These are phyloP conservation scores for Lolium multiflorum DNA, from an alignment of 176 grass and related monocot species.

Conservation along the genomic window DNA sequence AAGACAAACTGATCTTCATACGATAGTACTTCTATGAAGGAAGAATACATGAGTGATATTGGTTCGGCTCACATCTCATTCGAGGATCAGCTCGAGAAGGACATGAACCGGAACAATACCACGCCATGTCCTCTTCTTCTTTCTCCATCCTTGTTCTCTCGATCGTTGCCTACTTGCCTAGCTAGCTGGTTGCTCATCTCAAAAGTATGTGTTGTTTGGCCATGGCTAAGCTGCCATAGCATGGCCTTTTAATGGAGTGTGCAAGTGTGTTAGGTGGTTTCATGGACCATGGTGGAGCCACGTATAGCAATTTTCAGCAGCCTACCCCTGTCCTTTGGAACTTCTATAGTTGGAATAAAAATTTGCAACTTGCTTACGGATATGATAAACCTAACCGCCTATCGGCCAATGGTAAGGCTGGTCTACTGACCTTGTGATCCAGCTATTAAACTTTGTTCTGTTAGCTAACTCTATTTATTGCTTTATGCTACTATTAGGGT, in stretches of 20 bases:
- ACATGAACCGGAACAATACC: constrained; percentile 71
- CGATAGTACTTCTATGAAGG: constrained; percentile 34
- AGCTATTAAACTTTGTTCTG: not conserved
- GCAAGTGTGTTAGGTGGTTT: constrained; percentile 21
- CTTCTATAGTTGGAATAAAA: constrained; percentile 12
- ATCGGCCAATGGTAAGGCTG: not conserved
- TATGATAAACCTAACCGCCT: constrained; percentile 34
- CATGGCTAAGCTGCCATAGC: constrained; percentile 18
- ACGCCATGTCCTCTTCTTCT: constrained; percentile 69
- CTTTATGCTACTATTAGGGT: constrained; percentile 26
- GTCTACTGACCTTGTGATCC: constrained; percentile 12
- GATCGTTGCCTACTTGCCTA: not conserved
- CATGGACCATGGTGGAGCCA: constrained; percentile 32
- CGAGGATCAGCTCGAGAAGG: not conserved
- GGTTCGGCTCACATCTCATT: constrained; percentile 67
- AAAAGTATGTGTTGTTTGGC: not conserved
- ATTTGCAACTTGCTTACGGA: constrained; percentile 24
- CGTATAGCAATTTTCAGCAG: constrained; percentile 23
- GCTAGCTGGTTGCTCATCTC: not conserved
- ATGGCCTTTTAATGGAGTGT: constrained; percentile 38
- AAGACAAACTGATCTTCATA: not conserved
- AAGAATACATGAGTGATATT: constrained; percentile 82
- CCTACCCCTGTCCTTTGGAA: not conserved
- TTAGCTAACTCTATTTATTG: not conserved
- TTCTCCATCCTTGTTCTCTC: not conserved